Conservation (phyloP, 108 stramenopile genomes). For the Fragilaria radians region DNA sequence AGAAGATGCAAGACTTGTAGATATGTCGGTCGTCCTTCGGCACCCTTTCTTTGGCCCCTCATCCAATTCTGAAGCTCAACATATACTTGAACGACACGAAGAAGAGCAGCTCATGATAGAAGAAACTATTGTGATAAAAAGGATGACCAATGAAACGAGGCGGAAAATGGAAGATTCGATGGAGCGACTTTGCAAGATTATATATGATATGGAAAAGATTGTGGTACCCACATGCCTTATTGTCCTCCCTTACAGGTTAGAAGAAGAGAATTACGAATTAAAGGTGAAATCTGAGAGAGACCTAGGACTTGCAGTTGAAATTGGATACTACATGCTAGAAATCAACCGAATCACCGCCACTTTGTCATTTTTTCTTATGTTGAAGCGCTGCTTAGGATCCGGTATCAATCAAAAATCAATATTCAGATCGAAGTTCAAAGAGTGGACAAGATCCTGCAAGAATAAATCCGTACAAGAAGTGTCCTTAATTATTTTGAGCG, state of each 20-base stretch:
- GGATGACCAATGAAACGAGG: conserved; percentile 3
- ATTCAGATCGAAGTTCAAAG: conserved; percentile 25
- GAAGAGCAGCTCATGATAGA: conserved; percentile 29
- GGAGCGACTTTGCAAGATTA: conserved; percentile 30
- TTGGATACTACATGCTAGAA: conserved; percentile 24
- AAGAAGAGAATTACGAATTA: background rate
- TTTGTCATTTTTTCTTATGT: conserved; percentile 36
- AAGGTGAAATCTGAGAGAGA: background rate
- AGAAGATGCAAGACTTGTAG: conserved; percentile 10
- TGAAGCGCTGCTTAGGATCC: conserved; percentile 23
- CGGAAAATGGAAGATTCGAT: conserved; percentile 22
- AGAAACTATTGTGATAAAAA: conserved; percentile 10
- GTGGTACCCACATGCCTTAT: conserved; percentile 28
- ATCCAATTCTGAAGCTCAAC: background rate
- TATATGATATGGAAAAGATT: conserved; percentile 22
- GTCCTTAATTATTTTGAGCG: conserved; percentile 17
- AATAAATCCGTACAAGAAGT: conserved; percentile 9
- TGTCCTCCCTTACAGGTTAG: conserved; percentile 30
- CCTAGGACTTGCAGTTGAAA: conserved; percentile 10
- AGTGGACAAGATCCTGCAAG: conserved; percentile 22
- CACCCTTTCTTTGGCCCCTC: background rate
- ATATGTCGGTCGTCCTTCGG: conserved; percentile 12
- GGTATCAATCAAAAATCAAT: background rate
- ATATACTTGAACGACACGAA: conserved; percentile 12
- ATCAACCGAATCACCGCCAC: conserved; percentile 33